A percentile compares a stretch with the other conserved stretches of the same genome.
Evolutionary conservation across 768 basidiomycete genomes (phyloP).

Genomic region (Kwoniella dendrophila): DNA sequence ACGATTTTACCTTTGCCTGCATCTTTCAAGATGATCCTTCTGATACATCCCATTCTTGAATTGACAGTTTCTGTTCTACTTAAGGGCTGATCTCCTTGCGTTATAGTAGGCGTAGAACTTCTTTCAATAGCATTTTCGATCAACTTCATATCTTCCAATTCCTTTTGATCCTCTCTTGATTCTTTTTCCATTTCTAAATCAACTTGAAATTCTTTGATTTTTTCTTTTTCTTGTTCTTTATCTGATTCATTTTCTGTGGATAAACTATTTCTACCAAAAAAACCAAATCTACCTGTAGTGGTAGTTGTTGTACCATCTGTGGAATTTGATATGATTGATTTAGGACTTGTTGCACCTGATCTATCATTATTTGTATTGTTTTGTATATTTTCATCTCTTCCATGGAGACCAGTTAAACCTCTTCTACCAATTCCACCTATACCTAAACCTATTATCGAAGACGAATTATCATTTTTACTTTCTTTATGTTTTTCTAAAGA

Average conservation of each 20-base stretch:
- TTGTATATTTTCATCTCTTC: conserved; percentile 35
- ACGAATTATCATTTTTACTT: conserved; percentile 21
- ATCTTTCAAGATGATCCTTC: conserved; percentile 30
- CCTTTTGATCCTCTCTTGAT: conserved; percentile 32
- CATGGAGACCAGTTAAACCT: conserved; percentile 36
- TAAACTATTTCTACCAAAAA: conserved; percentile 25
- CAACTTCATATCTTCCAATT: conserved; percentile 31
- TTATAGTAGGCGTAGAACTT: conserved; percentile 21
- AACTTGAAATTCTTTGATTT: conserved; percentile 41
- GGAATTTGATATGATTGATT: conserved; percentile 18
- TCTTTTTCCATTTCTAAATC: conserved; percentile 48
- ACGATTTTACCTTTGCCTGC: conserved; percentile 36
- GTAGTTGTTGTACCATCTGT: conserved; percentile 4
- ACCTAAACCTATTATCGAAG: conserved; percentile 29
- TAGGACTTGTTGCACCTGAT: conserved; percentile 33
- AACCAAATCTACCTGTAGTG: conserved; percentile 15
- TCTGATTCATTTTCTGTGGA: conserved; percentile 2
- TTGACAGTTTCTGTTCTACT: neutral
- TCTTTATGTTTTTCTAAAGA: conserved; percentile 39
- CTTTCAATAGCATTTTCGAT: conserved; percentile 31
- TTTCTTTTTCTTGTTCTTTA: conserved; percentile 25
- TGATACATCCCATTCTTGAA: neutral
- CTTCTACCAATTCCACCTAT: conserved; percentile 37
- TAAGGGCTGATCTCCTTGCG: neutral
- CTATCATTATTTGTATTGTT: conserved; percentile 7